These are phyloP conservation scores for Tricholoma bakamatsutake DNA, from an alignment of 768 basidiomycete genomes.

Conservation along the genomic window DNA sequence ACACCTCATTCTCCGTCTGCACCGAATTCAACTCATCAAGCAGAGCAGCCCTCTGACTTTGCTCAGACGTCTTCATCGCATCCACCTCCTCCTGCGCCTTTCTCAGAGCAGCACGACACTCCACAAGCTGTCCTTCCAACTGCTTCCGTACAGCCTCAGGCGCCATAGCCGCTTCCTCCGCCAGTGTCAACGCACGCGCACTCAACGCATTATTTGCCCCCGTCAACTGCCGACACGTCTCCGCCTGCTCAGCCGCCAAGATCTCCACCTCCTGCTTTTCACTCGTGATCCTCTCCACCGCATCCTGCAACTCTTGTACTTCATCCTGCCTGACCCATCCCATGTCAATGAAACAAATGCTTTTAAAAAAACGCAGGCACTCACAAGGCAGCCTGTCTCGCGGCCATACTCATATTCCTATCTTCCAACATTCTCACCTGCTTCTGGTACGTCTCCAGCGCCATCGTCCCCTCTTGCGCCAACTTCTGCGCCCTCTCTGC, in stretches of 20 bases:
- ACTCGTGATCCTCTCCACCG: constrained; percentile 49
- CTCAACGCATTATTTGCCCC: constrained; percentile 78
- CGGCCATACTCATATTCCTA: constrained; percentile 48
- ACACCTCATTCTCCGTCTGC: constrained; percentile 69
- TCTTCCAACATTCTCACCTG: constrained; percentile 80
- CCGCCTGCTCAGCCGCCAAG: constrained; percentile 65
- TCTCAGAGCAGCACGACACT: constrained; percentile 54
- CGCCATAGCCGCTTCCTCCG: constrained; percentile 58
- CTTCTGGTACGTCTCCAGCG: constrained; percentile 86
- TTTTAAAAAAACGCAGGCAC: constrained; percentile 14
- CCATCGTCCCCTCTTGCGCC: constrained; percentile 72
- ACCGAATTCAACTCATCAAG: constrained; percentile 84
- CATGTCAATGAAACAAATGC: constrained; percentile 10
- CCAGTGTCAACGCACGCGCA: constrained; percentile 62
- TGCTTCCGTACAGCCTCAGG: constrained; percentile 56
- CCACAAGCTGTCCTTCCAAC: constrained; percentile 58
- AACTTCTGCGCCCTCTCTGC: constrained; percentile 89
- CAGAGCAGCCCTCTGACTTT: constrained; percentile 75
- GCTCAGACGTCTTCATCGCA: constrained; percentile 62
- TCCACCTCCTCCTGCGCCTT: constrained; percentile 66
- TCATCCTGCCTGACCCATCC: constrained; percentile 54
- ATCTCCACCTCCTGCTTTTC: constrained; percentile 71
- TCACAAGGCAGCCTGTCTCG: constrained; percentile 54
- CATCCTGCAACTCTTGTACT: constrained; percentile 49
- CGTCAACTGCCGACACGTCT: constrained; percentile 64